Percentiles rank a stretch among this genome's conserved stretches.
These are phyloP conservation scores for Globisporangium cylindrosporum DNA, from an alignment of 352 stramenopile genomes.

Conservation along the genomic window DNA sequence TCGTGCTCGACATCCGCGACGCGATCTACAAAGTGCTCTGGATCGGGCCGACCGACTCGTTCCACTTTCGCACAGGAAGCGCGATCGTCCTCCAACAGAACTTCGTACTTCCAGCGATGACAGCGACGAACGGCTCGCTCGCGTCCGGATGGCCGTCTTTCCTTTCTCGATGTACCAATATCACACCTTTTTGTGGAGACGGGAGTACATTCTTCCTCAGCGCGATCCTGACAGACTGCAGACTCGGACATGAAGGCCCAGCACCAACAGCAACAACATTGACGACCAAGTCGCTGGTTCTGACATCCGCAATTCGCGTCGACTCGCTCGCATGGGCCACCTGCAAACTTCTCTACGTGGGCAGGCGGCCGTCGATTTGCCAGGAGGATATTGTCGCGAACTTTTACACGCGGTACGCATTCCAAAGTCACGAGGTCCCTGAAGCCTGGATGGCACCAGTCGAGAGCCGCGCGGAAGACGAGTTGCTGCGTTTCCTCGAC, in stretches of 20 bases:
- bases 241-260: conserved; percentile 8
- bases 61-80: conserved; percentile 27
- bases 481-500: conserved; percentile 22
- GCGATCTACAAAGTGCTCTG: conserved; percentile 31
- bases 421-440: conserved; percentile 1
- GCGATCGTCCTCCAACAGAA: conserved; percentile 21
- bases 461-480: conserved; percentile 11
- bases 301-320: conserved; percentile 2
- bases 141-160: conserved; percentile 36
- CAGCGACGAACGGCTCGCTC: conserved; percentile 11
- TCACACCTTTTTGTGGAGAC: conserved; percentile 27
- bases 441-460: conserved; percentile 3
- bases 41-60: conserved; percentile 37
- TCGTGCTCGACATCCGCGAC: conserved; percentile 35
- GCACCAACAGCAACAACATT: neutral
- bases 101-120: conserved; percentile 16
- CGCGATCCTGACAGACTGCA: conserved; percentile 28
- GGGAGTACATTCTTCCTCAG: conserved; percentile 27
- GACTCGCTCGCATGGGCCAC: conserved; percentile 17
- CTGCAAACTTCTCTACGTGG: conserved; percentile 15
- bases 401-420: conserved; percentile 20
- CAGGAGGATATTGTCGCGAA: conserved; percentile 19
- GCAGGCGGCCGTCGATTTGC: conserved; percentile 11
- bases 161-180: conserved; percentile 25
- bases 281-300: neutral